Percentiles rank a stretch among this genome's conserved stretches.
These are phyloP conservation scores for Alternaria incomplexa DNA, from an alignment of 2,329 filamentous ascomycete genomes.

Conservation along the genomic window DNA sequence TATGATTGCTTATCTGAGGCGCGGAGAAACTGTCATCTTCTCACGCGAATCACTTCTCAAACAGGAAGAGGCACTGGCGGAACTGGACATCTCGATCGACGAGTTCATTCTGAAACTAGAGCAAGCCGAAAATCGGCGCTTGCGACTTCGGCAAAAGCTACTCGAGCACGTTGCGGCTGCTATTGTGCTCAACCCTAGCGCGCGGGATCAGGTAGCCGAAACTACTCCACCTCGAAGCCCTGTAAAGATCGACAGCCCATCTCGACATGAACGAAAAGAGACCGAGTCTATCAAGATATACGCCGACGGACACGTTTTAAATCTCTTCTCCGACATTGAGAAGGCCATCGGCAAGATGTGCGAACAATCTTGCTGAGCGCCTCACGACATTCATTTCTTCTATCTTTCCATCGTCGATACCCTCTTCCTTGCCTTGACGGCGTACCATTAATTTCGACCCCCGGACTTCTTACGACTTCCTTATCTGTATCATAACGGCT, in stretches of 20 bases:
- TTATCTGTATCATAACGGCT: conserved; percentile 38
- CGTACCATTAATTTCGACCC: conserved; percentile 28
- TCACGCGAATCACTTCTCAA: conserved; percentile 77
- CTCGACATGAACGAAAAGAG: conserved; percentile 43
- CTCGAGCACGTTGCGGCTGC: conserved; percentile 82
- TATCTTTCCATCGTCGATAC: conserved; percentile 11
- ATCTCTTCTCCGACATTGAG: conserved; percentile 51
- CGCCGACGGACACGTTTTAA: conserved; percentile 51
- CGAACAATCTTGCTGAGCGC: conserved; percentile 46
- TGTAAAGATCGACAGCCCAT: conserved; percentile 45
- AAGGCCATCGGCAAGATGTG: conserved; percentile 52
- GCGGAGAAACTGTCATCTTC: conserved; percentile 72
- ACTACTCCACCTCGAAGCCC: conserved; percentile 49
- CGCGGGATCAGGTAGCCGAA: conserved; percentile 36
- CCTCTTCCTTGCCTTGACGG: conserved; percentile 18
- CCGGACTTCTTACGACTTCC: conserved; percentile 18
- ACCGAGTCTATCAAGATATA: conserved; percentile 54
- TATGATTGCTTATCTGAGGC: conserved; percentile 78
- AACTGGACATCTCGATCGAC: conserved; percentile 78
- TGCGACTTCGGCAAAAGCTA: conserved; percentile 77
- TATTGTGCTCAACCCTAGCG: conserved; percentile 43
- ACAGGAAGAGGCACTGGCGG: conserved; percentile 79
- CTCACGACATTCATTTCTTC: conserved; percentile 13
- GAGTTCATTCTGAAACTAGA: conserved; percentile 84
- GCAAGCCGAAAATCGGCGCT: conserved; percentile 77